These are phyloP conservation scores for Sporothrix pseudoabietina DNA, from an alignment of 2,329 filamentous ascomycete genomes.

Conservation along the genomic window DNA sequence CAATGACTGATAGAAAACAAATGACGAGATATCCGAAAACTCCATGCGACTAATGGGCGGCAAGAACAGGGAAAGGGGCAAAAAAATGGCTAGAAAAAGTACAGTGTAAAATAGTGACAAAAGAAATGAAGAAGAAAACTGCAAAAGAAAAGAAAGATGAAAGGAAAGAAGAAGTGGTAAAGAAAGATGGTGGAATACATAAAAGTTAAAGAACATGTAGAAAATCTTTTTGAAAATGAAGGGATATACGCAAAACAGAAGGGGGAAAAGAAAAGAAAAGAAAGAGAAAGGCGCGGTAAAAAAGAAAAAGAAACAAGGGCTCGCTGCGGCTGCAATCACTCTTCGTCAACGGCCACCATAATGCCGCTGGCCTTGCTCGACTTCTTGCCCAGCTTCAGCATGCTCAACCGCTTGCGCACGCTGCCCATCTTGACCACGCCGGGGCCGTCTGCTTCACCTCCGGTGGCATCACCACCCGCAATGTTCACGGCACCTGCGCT, in stretches of 20 bases:
- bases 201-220: slow-evolving; percentile 17
- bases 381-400: slow-evolving; percentile 75
- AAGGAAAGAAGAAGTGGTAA: neutral
- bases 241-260: neutral
- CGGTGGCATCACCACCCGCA: slow-evolving; percentile 6
- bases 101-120: slow-evolving; percentile 10
- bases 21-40: slow-evolving; percentile 1
- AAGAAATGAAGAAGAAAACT: neutral
- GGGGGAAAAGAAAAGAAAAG: neutral
- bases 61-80: neutral
- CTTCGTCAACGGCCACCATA: slow-evolving; percentile 60
- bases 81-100: neutral
- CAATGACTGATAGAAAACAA: neutral
- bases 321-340: slow-evolving; percentile 43
- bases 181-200: neutral
- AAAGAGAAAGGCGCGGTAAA: neutral
- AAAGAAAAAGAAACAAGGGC: neutral
- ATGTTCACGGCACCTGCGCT: slow-evolving; percentile 19
- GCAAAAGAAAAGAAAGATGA: slow-evolving; percentile 2
- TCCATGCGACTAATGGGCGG: neutral
- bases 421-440: slow-evolving; percentile 58
- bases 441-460: slow-evolving; percentile 29
- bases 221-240: neutral
- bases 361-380: slow-evolving; percentile 56
- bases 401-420: slow-evolving; percentile 76